These are phyloP conservation scores for Vaccinium darrowii DNA, from an alignment of 148 eudicot genomes.

Conservation along the genomic window DNA sequence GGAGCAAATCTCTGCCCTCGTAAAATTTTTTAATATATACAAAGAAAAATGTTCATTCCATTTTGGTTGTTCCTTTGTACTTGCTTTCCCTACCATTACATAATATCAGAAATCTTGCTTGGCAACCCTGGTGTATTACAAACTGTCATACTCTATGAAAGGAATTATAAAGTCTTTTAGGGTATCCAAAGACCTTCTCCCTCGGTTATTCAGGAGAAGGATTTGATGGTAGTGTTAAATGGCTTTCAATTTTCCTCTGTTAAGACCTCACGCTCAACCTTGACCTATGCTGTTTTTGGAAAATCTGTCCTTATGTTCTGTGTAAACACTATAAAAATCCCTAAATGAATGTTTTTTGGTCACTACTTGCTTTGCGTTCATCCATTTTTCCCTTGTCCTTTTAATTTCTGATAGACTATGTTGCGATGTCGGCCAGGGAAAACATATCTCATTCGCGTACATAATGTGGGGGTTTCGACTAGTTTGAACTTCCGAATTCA, in stretches of 20 bases:
- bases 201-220: neutral
- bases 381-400: neutral
- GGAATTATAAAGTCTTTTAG: neutral
- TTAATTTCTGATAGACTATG: neutral
- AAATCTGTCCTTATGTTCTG: neutral
- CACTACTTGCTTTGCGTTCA: neutral
- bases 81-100: neutral
- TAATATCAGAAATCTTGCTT: neutral
- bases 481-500: conserved; percentile 96
- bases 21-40: neutral
- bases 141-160: neutral
- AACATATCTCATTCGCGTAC: conserved; percentile 89
- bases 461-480: conserved; percentile 87
- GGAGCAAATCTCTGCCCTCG: neutral
- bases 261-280: neutral
- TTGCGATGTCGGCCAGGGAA: conserved; percentile 54
- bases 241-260: neutral
- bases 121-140: neutral
- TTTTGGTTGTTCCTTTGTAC: neutral
- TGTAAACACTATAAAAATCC: neutral
- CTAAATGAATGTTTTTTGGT: too few relatives aligned
- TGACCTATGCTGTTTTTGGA: neutral
- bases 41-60: neutral
- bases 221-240: neutral
- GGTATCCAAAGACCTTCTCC: neutral